Evolutionary conservation across 257 asterid species (phyloP).

Genomic region (Jasminum sambac): DNA sequence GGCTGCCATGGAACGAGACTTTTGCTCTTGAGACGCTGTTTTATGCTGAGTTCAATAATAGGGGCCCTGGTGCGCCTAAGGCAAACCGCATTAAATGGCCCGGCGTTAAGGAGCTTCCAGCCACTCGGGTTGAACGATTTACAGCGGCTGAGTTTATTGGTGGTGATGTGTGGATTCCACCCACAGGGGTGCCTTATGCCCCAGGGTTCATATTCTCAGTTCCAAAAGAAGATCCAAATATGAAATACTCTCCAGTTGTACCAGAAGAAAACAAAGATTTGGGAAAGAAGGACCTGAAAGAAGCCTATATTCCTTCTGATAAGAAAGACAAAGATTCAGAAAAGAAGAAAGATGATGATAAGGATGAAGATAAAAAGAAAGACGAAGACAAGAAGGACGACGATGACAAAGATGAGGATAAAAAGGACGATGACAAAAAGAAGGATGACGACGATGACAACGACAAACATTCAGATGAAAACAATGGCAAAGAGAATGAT

Average conservation of each 20-base stretch:
- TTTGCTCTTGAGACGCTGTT: slow-evolving; percentile 39
- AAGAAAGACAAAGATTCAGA: neutral
- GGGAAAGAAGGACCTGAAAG: slow-evolving; percentile 17
- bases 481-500: neutral
- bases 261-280: slow-evolving; percentile 37
- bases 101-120: slow-evolving; percentile 47
- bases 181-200: slow-evolving; percentile 29
- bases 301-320: neutral
- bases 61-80: slow-evolving; percentile 48
- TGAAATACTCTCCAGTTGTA: slow-evolving; percentile 29
- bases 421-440: neutral
- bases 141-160: slow-evolving; percentile 30
- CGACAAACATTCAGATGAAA: neutral
- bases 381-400: neutral
- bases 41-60: slow-evolving; percentile 52
- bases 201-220: slow-evolving; percentile 29
- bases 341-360: neutral
- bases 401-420: neutral
- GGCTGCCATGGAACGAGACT: slow-evolving; percentile 49
- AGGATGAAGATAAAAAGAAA: slow-evolving; percentile 1
- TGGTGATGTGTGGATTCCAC: slow-evolving; percentile 32
- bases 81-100: slow-evolving; percentile 29
- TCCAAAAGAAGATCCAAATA: slow-evolving; percentile 20
- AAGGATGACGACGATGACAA: neutral
- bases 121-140: slow-evolving; percentile 29